phyloP scores from a whole-genome alignment of 495 filamentous ascomycete genomes.

The Alectoria sarmentosa region DNA sequence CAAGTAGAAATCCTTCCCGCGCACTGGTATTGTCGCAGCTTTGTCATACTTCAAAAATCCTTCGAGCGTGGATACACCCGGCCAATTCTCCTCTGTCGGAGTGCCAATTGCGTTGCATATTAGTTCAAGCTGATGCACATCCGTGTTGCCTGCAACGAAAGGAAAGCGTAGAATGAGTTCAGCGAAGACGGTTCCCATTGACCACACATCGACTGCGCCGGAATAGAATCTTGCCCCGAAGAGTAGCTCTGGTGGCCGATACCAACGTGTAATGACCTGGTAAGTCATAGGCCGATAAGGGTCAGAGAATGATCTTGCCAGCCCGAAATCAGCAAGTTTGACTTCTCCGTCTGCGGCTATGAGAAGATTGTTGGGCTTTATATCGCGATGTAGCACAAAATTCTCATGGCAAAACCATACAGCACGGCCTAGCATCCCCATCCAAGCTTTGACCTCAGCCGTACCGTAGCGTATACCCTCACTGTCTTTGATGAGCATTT shows the following conservation, averaged over 20 bases:
- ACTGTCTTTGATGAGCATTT: constrained; percentile 82
- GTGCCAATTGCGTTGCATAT: constrained; percentile 84
- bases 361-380: constrained; percentile 97
- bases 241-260: constrained; percentile 87
- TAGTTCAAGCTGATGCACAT: constrained; percentile 69
- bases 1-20: constrained; percentile 61
- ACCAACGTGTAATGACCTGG: constrained; percentile 96
- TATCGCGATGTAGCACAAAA: constrained; percentile 91
- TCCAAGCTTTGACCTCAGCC: constrained; percentile 96
- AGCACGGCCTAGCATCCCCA: constrained; percentile 89
- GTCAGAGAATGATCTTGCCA: constrained; percentile 82
- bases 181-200: constrained; percentile 86
- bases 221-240: constrained; percentile 86
- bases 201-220: constrained; percentile 90
- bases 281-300: constrained; percentile 84
- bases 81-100: constrained; percentile 92
- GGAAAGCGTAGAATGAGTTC: constrained; percentile 79
- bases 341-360: constrained; percentile 88
- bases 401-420: constrained; percentile 97
- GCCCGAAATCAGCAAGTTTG: constrained; percentile 96
- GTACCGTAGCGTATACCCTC: constrained; percentile 62
- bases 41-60: constrained; percentile 59
- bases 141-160: constrained; percentile 71
- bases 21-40: constrained; percentile 49
- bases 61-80: constrained; percentile 75